Base-by-base conservation (phyloP, 2,329 filamentous ascomycete species). In the Fusarium sp. region DNA sequence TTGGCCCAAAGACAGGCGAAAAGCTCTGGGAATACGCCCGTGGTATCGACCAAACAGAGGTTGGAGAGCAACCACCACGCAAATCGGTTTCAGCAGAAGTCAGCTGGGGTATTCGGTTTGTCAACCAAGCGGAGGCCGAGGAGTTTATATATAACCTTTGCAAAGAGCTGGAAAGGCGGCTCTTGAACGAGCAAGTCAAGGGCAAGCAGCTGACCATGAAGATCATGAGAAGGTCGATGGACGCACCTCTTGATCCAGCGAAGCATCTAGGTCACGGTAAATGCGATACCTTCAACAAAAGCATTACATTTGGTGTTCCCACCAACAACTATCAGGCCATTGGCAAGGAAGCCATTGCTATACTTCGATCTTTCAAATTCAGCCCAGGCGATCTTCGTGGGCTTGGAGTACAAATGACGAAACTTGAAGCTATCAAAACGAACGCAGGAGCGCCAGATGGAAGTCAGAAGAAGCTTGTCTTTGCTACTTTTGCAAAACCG, bases 81-180 rank as follows among this genome's bases (percentile, higher is more conserved):
- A 99, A 98, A 80, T 98, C 96, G 0, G 94, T 99, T 0, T 98
- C 96, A 2, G 96, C 96, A 1, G 96, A 99, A 81, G 94, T 99
- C 71, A 99, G 96, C 78, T 99, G 96, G 96, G 96, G 97, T 4
- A 97, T 99, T 65, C 92, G 96, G 7, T 99, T 99, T 80, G 91
- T 96, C 75, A 97, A 89, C 69, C 94, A 98, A 79, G 88, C 90
- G n/a, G 96, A 99, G 82, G 95, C 95, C 0, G 96, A 98, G 68
- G 94, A 97, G 73, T 99, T 99, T 80, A 89, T 98, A 34, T 86
- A 90, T 70, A 96, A 94, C 74, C 85, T 99, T 0, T 96, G 94
- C 79, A 92, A 92, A 65, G 96, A 99, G 82, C 85, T 99, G 8
- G 92, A 95, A 76, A 92, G 92, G 65, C 89, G 96, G 1, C 84